phyloP scores from a whole-genome alignment of 192 early-diverging fungal genomes.

The Radiomyces spectabilis region DNA sequence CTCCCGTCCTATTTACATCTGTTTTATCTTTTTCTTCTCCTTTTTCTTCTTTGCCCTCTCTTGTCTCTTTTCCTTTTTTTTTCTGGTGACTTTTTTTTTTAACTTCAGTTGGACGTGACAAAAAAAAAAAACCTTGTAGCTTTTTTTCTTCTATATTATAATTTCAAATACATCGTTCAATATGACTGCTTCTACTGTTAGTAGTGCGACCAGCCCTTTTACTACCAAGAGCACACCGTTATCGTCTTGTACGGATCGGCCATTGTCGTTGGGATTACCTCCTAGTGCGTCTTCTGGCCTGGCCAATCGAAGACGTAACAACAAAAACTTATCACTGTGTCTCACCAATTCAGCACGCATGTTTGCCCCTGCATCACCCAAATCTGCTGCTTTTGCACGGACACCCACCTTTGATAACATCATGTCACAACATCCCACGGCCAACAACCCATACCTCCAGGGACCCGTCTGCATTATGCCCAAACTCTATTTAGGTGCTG shows the following conservation, averaged over 20 bases:
- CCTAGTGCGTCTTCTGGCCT: conserved; percentile 4
- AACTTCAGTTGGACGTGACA: too few species aligned
- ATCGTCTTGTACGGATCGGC: neutral
- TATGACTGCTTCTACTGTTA: too few species aligned
- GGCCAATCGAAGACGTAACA: conserved; percentile 17
- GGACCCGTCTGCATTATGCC: conserved; percentile 58
- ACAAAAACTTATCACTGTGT: conserved; percentile 24
- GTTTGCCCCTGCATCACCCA: neutral
- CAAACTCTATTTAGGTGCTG: conserved; percentile 60
- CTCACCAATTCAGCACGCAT: neutral
- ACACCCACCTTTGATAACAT: neutral
- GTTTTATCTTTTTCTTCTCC: neutral
- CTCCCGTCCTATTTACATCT: too few species aligned
- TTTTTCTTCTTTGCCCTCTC: neutral
- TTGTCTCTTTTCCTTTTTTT: neutral
- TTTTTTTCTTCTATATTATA: too few species aligned
- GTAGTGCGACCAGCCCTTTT: neutral
- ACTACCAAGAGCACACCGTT: neutral
- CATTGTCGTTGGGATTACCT: neutral
- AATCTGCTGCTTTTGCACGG: neutral
- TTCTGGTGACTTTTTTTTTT: neutral
- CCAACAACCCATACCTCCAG: conserved; percentile 36
- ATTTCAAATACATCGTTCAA: too few species aligned
- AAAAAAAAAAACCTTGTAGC: too few species aligned
- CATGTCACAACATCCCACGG: neutral